Evolutionary conservation across 345 rosid genomes (phyloP).

Genomic region (Camelina neglecta): DNA sequence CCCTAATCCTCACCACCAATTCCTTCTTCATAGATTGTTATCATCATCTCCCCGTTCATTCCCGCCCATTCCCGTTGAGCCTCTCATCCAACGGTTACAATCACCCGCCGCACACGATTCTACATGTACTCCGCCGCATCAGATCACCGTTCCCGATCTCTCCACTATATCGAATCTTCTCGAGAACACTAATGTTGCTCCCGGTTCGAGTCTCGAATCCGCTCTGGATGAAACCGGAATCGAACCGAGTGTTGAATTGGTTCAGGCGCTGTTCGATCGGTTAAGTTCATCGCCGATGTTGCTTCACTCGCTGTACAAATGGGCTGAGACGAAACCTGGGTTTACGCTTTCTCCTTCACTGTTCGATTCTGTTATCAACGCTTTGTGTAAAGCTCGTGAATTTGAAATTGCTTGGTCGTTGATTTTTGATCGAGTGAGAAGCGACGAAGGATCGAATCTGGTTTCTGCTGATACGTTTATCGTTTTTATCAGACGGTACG

Average conservation of each 20-base stretch:
- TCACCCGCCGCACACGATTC: conserved; percentile 38
- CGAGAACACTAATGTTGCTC: conserved; percentile 46
- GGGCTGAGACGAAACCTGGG: conserved; percentile 76
- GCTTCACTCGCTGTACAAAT: conserved; percentile 59
- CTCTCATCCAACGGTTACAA: conserved; percentile 49
- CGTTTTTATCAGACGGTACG: conserved; percentile 75
- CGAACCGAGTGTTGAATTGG: conserved; percentile 55
- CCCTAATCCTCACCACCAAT: conserved; percentile 33
- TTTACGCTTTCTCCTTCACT: conserved; percentile 53
- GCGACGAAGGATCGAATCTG: conserved; percentile 42
- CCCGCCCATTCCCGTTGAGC: conserved; percentile 44
- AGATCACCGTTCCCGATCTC: conserved; percentile 44
- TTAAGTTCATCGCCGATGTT: conserved; percentile 74
- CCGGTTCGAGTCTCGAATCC: conserved; percentile 55
- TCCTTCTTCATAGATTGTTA: conserved; percentile 31
- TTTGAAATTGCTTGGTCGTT: conserved; percentile 77
- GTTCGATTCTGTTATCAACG: conserved; percentile 56
- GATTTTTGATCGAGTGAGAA: conserved; percentile 57
- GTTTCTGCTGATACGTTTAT: conserved; percentile 71
- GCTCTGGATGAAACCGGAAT: conserved; percentile 62
- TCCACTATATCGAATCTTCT: conserved; percentile 58
- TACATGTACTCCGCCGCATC: conserved; percentile 30
- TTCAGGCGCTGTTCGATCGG: conserved; percentile 57
- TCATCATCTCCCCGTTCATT: conserved; percentile 46
- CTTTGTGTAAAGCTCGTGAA: conserved; percentile 68